Conservation (phyloP, 2,329 filamentous ascomycete species). For the Calonectria naviculata region DNA sequence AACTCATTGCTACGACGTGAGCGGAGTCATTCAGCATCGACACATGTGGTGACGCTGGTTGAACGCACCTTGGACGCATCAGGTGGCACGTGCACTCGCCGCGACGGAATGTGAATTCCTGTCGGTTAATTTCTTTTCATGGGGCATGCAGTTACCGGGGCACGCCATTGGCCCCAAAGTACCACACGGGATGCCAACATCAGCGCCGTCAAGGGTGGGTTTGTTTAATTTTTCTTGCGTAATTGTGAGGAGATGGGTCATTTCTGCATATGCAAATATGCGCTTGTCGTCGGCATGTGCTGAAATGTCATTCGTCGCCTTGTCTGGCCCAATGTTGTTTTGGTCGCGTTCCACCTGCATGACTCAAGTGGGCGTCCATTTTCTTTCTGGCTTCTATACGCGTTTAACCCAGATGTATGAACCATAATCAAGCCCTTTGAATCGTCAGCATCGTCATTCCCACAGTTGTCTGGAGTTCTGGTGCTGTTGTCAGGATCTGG, state of each 20-base stretch:
- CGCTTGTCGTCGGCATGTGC: background rate
- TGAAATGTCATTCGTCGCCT: background rate
- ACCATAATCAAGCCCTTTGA: no score
- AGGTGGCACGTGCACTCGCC: background rate
- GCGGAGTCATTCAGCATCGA: no score
- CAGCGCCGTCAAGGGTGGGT: background rate
- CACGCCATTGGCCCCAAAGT: background rate
- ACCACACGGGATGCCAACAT: background rate
- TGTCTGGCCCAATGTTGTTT: no score
- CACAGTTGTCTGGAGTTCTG: no score
- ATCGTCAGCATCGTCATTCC: background rate
- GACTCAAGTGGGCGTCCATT: background rate
- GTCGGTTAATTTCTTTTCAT: background rate
- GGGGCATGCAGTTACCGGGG: background rate
- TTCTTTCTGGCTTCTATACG: background rate
- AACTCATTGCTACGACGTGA: no score
- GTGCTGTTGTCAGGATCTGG: background rate
- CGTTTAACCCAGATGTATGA: no score
- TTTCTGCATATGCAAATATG: background rate
- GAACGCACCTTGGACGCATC: background rate
- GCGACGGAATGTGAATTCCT: slow-evolving; percentile 6
- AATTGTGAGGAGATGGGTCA: no score
- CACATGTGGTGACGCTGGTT: background rate
- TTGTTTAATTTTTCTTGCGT: background rate
- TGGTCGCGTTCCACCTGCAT: background rate